A percentile compares a stretch with the other conserved stretches of the same genome.
These are phyloP conservation scores for Fraxinus dipetala DNA, from an alignment of 305 asterid species.

Conservation along the genomic window DNA sequence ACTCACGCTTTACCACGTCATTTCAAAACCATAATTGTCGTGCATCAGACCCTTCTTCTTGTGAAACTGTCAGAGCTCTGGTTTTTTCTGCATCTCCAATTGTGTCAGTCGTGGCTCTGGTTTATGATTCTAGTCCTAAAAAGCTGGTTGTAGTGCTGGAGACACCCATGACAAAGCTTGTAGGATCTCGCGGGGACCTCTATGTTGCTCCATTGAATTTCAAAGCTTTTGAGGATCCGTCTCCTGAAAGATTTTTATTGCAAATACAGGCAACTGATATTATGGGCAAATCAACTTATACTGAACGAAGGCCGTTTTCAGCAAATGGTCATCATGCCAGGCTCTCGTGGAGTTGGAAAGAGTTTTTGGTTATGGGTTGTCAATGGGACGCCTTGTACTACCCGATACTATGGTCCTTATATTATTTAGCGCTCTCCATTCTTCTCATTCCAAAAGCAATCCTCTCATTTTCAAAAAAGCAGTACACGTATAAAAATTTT, in stretches of 20 bases:
- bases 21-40: slow-evolving; percentile 37
- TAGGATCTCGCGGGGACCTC: slow-evolving; percentile 56
- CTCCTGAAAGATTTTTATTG: slow-evolving; percentile 67
- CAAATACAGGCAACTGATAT: slow-evolving; percentile 72
- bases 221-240: slow-evolving; percentile 77
- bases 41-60: slow-evolving; percentile 33
- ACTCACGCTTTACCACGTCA: slow-evolving; percentile 65
- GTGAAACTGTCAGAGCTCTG: slow-evolving; percentile 55
- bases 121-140: slow-evolving; percentile 69
- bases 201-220: slow-evolving; percentile 73
- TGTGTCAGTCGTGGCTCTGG: slow-evolving; percentile 64
- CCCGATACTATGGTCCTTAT: slow-evolving; percentile 61
- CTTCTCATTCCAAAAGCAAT: slow-evolving; percentile 61
- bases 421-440: slow-evolving; percentile 37
- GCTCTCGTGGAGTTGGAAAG: slow-evolving; percentile 72
- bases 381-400: slow-evolving; percentile 80
- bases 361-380: slow-evolving; percentile 89
- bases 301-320: slow-evolving; percentile 81
- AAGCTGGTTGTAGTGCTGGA: slow-evolving; percentile 56
- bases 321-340: slow-evolving; percentile 53
- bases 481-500: slow-evolving; percentile 46
- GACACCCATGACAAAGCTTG: slow-evolving; percentile 52
- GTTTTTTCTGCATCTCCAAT: slow-evolving; percentile 74
- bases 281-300: slow-evolving; percentile 50
- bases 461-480: slow-evolving; percentile 41